Evolutionary conservation across 108 stramenopile species (phyloP), one percentile per base, ranked within the genome.

Genomic region (Cyclostephanos tholiformis): DNA sequence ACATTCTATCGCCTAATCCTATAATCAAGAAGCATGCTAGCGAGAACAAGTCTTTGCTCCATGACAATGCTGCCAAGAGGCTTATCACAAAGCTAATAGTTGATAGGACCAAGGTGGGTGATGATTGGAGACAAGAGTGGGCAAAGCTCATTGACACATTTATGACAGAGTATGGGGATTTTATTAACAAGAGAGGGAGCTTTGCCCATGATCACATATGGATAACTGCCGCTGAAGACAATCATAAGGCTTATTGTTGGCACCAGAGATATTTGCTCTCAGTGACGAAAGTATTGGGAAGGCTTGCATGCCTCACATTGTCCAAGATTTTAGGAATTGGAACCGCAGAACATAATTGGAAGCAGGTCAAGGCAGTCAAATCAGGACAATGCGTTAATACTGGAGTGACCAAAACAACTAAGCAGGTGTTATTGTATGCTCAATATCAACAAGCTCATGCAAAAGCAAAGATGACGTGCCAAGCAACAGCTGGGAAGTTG

Each of bases 21-120:
- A 69, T 41, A 1, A 44, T 69, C 11, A 69, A 58, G 55, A 57
- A 41, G 41, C 41, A 41, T 41, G n/a, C n/a, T n/a, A n/a, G n/a
- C n/a, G n/a, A n/a, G n/a, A n/a, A n/a, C n/a, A n/a, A n/a, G n/a
- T n/a, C n/a, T n/a, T n/a, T n/a, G n/a, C n/a, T n/a, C n/a, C n/a
- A 46, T 46, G 44, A 46, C 13, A 46, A 46, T 46, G 44, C 44
- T 46, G 44, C 44, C 9, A 13, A 46, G 44, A 46, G 11, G 44
- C 13, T 46, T 9, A 46, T 46, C 44, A 46, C 9, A 9, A 46
- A 46, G 44, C 44, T 46, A 9, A 46, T 46, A 9, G 11, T 46
- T 46, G 44, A 46, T 13, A 9, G 13, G 13, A 46, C 9, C 44
- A 9, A 12, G 13, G 44, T 46, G 13, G 44, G 44, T 12, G 44